A percentile compares a stretch with the other conserved stretches of the same genome.
Conservation (phyloP, 768 basidiomycete genomes). For the Phaeolepiota aurea region DNA sequence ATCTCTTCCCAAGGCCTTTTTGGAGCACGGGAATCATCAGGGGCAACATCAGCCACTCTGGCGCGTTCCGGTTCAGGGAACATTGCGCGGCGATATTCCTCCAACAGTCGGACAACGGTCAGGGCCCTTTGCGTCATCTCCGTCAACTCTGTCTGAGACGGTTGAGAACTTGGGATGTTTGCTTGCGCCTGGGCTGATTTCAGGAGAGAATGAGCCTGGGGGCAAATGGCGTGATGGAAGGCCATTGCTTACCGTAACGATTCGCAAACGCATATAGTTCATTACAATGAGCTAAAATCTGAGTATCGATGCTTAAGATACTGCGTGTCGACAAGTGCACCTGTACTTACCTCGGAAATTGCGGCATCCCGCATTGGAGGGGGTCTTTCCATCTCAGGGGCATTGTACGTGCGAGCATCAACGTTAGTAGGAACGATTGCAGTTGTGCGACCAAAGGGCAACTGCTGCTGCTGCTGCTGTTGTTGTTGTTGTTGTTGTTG, state of each 20-base stretch:
- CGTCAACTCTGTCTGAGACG: slow-evolving; percentile 44
- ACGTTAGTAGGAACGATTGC: slow-evolving; percentile 32
- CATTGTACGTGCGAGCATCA: slow-evolving; percentile 29
- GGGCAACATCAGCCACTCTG: slow-evolving; percentile 21
- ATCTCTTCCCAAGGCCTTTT: slow-evolving; percentile 79
- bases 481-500: slow-evolving; percentile 14
- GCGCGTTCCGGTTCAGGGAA: slow-evolving; percentile 25
- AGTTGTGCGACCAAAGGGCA: slow-evolving; percentile 29
- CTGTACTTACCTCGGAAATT: slow-evolving; percentile 40
- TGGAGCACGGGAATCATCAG: slow-evolving; percentile 52
- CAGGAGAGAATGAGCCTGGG: too few species aligned
- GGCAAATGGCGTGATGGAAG: too few species aligned
- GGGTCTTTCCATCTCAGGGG: slow-evolving; percentile 25
- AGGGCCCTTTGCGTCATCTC: slow-evolving; percentile 66
- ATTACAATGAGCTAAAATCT: slow-evolving; percentile 59
- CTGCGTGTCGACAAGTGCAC: too few species aligned
- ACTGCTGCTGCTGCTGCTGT: slow-evolving; percentile 16
- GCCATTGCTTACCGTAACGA: slow-evolving; percentile 50
- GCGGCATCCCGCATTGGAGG: slow-evolving; percentile 25
- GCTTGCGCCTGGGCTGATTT: slow-evolving; percentile 40
- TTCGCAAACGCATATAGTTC: slow-evolving; percentile 56
- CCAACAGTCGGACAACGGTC: slow-evolving; percentile 60
- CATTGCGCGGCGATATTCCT: slow-evolving; percentile 44
- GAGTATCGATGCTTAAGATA: too few species aligned
- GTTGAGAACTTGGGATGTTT: slow-evolving; percentile 39